These are phyloP conservation scores for Aspergillus avenaceus DNA, from an alignment of 495 filamentous ascomycete species.

Conservation along the genomic window DNA sequence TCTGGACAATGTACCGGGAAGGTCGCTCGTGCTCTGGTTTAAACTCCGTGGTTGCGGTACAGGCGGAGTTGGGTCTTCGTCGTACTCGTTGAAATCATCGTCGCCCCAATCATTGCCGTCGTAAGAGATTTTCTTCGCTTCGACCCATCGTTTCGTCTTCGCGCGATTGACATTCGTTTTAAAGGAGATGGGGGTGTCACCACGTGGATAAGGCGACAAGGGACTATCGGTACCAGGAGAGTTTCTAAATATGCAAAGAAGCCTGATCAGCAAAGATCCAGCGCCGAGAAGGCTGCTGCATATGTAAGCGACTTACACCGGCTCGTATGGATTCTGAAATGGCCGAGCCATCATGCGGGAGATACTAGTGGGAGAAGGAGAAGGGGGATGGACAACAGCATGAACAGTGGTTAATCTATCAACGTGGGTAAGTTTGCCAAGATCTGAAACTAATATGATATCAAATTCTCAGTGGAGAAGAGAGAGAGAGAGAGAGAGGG, in stretches of 20 bases:
- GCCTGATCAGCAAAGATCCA: background rate
- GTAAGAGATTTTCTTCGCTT: slow-evolving; percentile 83
- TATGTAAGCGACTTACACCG: slow-evolving; percentile 5
- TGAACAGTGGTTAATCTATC: background rate
- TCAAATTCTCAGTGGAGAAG: background rate
- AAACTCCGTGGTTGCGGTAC: slow-evolving; percentile 34
- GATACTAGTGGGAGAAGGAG: background rate
- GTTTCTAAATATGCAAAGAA: slow-evolving; percentile 11
- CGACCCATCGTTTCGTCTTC: slow-evolving; percentile 93
- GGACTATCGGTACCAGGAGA: slow-evolving; percentile 25
- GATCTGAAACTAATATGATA: background rate
- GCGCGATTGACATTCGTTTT: slow-evolving; percentile 81
- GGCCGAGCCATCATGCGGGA: slow-evolving; percentile 14
- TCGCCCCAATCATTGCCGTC: slow-evolving; percentile 94
- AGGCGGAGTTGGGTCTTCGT: slow-evolving; percentile 41
- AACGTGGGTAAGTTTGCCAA: slow-evolving; percentile 1
- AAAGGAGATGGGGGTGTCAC: slow-evolving; percentile 51
- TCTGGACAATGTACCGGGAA: slow-evolving; percentile 4
- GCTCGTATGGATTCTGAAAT: slow-evolving; percentile 20
- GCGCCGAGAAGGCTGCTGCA: background rate
- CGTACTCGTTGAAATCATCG: slow-evolving; percentile 74
- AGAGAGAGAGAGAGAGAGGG: background rate
- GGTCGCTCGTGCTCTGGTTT: slow-evolving; percentile 31
- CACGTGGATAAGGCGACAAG: slow-evolving; percentile 24
- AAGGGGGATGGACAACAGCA: slow-evolving; percentile 4